Conservation (phyloP, 306 rosid species). For the Quercus variabilis region DNA sequence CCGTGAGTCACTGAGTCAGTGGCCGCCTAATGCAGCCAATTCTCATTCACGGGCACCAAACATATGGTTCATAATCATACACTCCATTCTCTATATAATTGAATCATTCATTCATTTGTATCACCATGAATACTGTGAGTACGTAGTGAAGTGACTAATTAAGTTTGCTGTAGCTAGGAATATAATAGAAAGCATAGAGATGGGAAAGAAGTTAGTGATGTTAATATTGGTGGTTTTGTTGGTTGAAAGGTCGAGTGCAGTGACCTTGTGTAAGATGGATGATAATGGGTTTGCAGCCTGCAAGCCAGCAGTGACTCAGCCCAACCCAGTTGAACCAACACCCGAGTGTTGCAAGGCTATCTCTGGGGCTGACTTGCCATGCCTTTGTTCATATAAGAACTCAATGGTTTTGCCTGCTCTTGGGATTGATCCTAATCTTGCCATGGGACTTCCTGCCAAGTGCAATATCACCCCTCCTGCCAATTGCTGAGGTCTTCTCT, state of each 20-base stretch:
- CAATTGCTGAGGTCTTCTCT: constrained; percentile 25
- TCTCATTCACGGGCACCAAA: constrained; percentile 33
- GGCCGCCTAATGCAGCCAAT: constrained; percentile 23
- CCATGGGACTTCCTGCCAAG: constrained; percentile 45
- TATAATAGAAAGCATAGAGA: not conserved
- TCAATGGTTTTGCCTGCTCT: constrained; percentile 24
- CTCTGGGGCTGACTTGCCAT: constrained; percentile 33
- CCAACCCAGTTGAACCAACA: constrained; percentile 24
- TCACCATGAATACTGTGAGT: not conserved
- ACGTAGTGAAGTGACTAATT: not conserved
- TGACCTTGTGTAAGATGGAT: constrained; percentile 23
- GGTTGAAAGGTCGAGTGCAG: constrained; percentile 13
- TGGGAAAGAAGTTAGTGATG: constrained; percentile 8
- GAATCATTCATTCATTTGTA: not conserved
- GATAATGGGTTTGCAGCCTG: constrained; percentile 27
- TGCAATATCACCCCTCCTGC: constrained; percentile 37
- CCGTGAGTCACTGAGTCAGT: constrained; percentile 15
- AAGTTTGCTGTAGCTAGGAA: not conserved
- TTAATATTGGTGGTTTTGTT: not conserved
- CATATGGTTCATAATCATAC: constrained; percentile 16
- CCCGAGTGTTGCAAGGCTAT: constrained; percentile 33
- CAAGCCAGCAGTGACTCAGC: constrained; percentile 40
- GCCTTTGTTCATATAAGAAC: constrained; percentile 41
- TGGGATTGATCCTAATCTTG: constrained; percentile 45
- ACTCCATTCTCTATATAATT: not conserved